phyloP scores from a whole-genome alignment of 495 filamentous ascomycete species.

The Lasiosphaeris hirsuta region DNA sequence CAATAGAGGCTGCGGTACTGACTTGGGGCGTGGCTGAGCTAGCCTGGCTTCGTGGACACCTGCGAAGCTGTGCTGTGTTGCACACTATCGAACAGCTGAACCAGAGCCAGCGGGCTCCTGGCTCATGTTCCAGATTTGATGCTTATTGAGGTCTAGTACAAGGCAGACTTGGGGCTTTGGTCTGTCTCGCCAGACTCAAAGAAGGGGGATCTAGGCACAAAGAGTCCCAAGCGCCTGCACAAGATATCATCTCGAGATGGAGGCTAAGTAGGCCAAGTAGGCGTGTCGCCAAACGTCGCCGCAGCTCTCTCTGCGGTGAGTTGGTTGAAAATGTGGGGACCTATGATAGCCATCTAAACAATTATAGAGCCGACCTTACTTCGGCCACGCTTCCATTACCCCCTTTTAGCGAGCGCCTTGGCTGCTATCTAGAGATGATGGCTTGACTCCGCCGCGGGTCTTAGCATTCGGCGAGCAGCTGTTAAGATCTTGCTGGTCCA shows the following conservation, averaged over 20 bases:
- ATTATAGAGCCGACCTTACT: too few species aligned
- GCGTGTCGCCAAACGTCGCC: neutral
- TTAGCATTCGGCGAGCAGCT: slow-evolving; percentile 1
- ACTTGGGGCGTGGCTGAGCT: too few species aligned
- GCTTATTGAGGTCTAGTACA: neutral
- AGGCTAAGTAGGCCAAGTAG: neutral
- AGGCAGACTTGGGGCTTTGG: neutral
- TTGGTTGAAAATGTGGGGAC: too few species aligned
- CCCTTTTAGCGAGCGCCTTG: neutral
- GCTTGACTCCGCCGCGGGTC: neutral
- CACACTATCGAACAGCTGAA: too few species aligned
- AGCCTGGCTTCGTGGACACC: too few species aligned
- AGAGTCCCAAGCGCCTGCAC: neutral
- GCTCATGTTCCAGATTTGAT: neutral
- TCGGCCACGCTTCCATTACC: neutral
- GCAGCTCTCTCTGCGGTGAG: neutral
- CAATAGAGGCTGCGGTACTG: too few species aligned
- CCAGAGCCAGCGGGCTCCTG: too few species aligned
- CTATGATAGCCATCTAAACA: too few species aligned
- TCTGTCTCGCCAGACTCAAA: neutral
- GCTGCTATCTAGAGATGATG: too few species aligned
- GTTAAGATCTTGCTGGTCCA: neutral
- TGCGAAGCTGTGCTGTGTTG: too few species aligned
- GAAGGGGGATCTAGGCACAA: neutral
- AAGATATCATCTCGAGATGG: neutral